Conservation (phyloP, 352 stramenopile genomes). For the Discostella stelligera region DNA sequence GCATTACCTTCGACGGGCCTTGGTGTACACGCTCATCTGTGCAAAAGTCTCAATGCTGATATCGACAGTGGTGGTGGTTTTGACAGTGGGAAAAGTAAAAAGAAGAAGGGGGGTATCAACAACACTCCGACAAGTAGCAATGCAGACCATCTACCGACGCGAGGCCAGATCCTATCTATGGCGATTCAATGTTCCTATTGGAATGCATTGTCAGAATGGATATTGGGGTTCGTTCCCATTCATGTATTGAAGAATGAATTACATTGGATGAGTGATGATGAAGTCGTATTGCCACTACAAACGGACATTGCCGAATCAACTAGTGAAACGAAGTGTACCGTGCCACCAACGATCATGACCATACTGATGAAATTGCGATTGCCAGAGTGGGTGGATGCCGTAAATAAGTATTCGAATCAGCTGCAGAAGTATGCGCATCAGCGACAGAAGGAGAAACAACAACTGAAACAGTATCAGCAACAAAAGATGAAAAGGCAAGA, state of each 20-base stretch:
- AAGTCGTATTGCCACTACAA: not conserved
- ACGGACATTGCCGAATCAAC: not conserved
- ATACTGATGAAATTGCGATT: constrained; percentile 48
- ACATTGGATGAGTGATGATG: constrained; percentile 10
- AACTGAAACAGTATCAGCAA: constrained; percentile 17
- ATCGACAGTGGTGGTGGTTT: not conserved
- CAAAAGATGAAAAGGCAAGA: constrained; percentile 14
- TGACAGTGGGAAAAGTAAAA: constrained; percentile 11
- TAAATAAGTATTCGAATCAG: constrained; percentile 18
- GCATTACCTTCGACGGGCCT: constrained; percentile 12
- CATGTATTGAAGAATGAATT: constrained; percentile 43
- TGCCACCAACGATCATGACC: constrained; percentile 45
- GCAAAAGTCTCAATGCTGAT: constrained; percentile 14
- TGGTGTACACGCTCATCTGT: constrained; percentile 58
- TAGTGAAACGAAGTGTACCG: constrained; percentile 27
- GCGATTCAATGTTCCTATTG: constrained; percentile 44
- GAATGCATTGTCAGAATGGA: constrained; percentile 48
- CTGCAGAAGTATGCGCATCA: constrained; percentile 15
- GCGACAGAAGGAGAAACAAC: constrained; percentile 19
- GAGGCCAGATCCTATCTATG: constrained; percentile 44
- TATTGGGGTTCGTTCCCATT: constrained; percentile 42
- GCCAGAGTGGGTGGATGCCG: constrained; percentile 41
- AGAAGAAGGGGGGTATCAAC: not conserved
- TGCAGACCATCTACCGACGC: constrained; percentile 1
- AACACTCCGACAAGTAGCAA: not conserved